Conservation (phyloP, 2,329 filamentous ascomycete genomes). For the Trichoderma sp. region DNA sequence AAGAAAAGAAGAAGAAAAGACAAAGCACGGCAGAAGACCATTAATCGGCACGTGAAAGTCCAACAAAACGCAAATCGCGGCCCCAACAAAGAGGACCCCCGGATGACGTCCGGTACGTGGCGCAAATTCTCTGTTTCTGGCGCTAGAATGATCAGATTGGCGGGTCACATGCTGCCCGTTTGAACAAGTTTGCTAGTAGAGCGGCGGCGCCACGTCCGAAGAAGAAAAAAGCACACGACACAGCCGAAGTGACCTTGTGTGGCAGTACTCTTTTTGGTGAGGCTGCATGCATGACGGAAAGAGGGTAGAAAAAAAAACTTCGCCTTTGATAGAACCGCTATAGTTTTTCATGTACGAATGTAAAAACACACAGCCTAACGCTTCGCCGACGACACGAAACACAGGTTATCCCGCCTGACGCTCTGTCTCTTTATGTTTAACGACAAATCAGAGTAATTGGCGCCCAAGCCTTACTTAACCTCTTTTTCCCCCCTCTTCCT, state of each 20-base stretch:
- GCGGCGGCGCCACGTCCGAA: conserved; percentile 27
- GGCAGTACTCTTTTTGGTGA: conserved; percentile 4
- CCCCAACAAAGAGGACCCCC: conserved; percentile 22
- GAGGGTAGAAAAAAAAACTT: conserved; percentile 12
- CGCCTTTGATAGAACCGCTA: conserved; percentile 2
- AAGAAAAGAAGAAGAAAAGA: not conserved
- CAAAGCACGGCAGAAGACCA: not conserved
- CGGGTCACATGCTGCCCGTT: conserved; percentile 28
- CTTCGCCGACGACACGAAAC: not conserved
- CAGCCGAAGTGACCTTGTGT: conserved; percentile 17
- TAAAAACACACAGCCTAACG: not conserved
- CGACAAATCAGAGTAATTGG: not conserved
- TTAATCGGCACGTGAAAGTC: conserved; percentile 24
- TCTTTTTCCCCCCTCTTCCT: not conserved
- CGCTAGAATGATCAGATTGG: conserved; percentile 22
- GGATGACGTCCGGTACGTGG: conserved; percentile 10
- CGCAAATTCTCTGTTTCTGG: conserved; percentile 6
- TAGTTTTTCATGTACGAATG: not conserved
- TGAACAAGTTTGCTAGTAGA: conserved; percentile 14
- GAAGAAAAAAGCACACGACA: conserved; percentile 24
- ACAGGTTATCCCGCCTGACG: not conserved
- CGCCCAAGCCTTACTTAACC: not conserved
- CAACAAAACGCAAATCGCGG: conserved; percentile 12
- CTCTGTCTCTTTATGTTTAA: not conserved
- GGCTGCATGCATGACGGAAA: not conserved